Percentiles rank a stretch among this genome's conserved stretches.
Evolutionary conservation across 2,329 filamentous ascomycete genomes (phyloP).

Genomic region (Trichoderma lentiforme): DNA sequence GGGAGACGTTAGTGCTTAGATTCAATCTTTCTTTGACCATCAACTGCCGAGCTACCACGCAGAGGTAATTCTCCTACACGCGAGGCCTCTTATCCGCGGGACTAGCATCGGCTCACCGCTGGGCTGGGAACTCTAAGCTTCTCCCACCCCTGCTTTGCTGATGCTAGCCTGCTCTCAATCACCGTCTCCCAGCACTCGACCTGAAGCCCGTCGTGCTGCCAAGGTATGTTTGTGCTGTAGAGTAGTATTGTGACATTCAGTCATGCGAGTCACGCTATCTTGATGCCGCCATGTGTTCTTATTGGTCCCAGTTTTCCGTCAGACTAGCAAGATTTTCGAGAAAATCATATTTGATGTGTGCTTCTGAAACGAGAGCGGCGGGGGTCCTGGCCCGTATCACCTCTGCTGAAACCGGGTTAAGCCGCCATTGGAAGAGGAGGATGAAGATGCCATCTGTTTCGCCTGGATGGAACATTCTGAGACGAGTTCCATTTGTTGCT

Average conservation of each 20-base stretch:
- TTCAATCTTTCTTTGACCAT: background rate
- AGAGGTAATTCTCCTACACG: constrained; percentile 11
- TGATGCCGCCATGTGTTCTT: constrained; percentile 7
- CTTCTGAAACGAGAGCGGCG: constrained; percentile 13
- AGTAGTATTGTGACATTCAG: constrained; percentile 17
- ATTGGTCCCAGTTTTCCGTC: constrained; percentile 12
- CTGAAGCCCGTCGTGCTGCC: background rate
- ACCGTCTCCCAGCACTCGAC: background rate
- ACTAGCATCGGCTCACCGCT: constrained; percentile 19
- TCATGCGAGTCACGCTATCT: constrained; percentile 18
- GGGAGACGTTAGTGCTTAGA: background rate
- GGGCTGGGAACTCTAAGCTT: constrained; percentile 12
- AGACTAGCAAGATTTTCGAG: constrained; percentile 9
- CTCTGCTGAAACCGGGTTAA: constrained; percentile 17
- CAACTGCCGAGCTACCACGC: constrained; percentile 15
- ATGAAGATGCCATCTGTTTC: background rate
- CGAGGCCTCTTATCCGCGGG: constrained; percentile 13
- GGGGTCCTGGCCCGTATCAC: constrained; percentile 11
- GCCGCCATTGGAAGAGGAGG: constrained; percentile 13
- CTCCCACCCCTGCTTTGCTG: background rate
- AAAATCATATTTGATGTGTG: background rate
- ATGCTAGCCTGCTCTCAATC: constrained; percentile 8
- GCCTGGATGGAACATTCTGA: constrained; percentile 17
- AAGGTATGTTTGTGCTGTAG: background rate
- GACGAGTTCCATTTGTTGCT: constrained; percentile 18